Base-by-base conservation (phyloP, 2,329 filamentous ascomycete species). In the Pyrenochaeta sp. region DNA sequence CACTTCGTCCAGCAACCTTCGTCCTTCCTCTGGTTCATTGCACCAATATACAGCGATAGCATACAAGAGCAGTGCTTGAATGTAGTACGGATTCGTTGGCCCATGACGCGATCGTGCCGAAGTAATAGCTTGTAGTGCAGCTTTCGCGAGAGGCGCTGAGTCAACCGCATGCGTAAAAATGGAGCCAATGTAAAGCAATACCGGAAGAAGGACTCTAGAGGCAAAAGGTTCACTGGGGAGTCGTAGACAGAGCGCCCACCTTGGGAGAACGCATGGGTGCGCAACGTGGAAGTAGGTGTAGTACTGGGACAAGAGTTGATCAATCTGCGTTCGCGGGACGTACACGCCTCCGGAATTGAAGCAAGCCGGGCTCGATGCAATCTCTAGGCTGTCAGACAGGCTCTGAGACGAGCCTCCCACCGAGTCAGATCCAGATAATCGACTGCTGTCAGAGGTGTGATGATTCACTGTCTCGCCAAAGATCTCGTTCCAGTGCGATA, bases 1-100 rank as follows among this genome's bases (percentile, higher is more conserved):
- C 1, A 87, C 89, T 39, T 88, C 83, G n/a, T 82, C 79, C 10
- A 96, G 82, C 19, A 91, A 82, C 45, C 87, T 81, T 15, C 87
- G 82, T 0, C 91, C 90, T 69, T 86, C 86, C 27, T 19, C 83
- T 47, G 89, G 86, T 61, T 92, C 84, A 68, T 88, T 88, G 61
- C 84, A 87, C 9, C 91, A 90, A 72, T 96, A 91, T 6, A 96
- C 81, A 0, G 88, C 88, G 58, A 96, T 88, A 13, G 91, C 84
- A 51, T 92, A 83, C 3, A 96, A 81, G 44, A 95, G 78, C 72
- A 93, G 83, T 2, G 91, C 88, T 77, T 96, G 93, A 0, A 95
- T 86, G 13, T 87, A 78, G 68, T 87, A 90, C 8, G 62, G 62
- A 46, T 53, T 59, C 3, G 59, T 52, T 32, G 37, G 42, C 15